Percentiles rank a stretch among this genome's conserved stretches.
Conservation (phyloP, 805 yeast genomes). For the Saccharomyces kudriavzevii region DNA sequence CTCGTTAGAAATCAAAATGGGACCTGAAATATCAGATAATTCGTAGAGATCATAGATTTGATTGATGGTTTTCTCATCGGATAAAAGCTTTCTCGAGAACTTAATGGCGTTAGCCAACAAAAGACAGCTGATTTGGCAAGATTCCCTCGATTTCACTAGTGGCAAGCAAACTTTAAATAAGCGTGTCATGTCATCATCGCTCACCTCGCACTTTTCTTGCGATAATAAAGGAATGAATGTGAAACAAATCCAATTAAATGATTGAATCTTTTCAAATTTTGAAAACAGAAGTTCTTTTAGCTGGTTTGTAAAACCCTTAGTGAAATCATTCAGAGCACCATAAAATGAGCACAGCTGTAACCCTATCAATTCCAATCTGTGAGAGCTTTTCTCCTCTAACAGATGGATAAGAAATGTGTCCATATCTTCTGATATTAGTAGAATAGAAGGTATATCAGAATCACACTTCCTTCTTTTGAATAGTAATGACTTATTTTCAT, state of each 20-base stretch:
- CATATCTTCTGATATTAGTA: slow-evolving; percentile 11
- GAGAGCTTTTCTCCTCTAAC: slow-evolving; percentile 6
- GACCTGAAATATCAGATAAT: slow-evolving; percentile 55
- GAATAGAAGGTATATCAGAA: slow-evolving; percentile 5
- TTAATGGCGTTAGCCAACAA: slow-evolving; percentile 15
- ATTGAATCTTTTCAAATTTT: slow-evolving; percentile 12
- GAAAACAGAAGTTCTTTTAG: slow-evolving; percentile 9
- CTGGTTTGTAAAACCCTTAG: background rate
- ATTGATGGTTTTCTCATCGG: slow-evolving; percentile 37
- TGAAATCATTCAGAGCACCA: slow-evolving; percentile 4
- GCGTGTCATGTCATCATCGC: slow-evolving; percentile 12
- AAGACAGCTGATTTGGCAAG: slow-evolving; percentile 21
- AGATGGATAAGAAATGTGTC: slow-evolving; percentile 14
- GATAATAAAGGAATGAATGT: slow-evolving; percentile 20
- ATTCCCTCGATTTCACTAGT: slow-evolving; percentile 21
- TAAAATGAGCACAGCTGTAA: slow-evolving; percentile 18
- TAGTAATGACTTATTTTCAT: slow-evolving; percentile 5
- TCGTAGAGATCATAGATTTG: slow-evolving; percentile 46
- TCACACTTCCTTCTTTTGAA: slow-evolving; percentile 19
- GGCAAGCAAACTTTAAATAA: slow-evolving; percentile 30
- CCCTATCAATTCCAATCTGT: slow-evolving; percentile 7
- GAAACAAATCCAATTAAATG: slow-evolving; percentile 15
- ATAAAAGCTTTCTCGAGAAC: slow-evolving; percentile 11
- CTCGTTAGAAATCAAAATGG: slow-evolving; percentile 38
- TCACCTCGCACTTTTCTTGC: slow-evolving; percentile 4